Evolutionary conservation across 768 basidiomycete genomes (phyloP).

Genomic region (Pulveroboletus frians): DNA sequence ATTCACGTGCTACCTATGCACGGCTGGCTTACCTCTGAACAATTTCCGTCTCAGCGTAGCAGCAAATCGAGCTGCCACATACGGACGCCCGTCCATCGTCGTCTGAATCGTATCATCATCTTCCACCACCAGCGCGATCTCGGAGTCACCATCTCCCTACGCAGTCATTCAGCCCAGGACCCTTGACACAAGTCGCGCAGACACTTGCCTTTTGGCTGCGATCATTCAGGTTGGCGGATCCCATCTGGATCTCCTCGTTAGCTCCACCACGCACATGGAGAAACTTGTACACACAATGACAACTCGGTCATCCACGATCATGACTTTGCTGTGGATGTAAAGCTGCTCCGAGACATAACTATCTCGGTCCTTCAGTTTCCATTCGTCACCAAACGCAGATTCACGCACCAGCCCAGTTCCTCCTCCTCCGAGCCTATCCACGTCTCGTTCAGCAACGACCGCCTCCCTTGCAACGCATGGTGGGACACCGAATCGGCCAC

Average conservation of each 20-base stretch:
- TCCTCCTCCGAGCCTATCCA: slow-evolving; percentile 85
- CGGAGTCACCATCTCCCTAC: slow-evolving; percentile 89
- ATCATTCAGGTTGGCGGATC: slow-evolving; percentile 91
- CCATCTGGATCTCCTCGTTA: slow-evolving; percentile 51
- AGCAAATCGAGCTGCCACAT: slow-evolving; percentile 74
- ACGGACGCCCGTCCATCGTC: slow-evolving; percentile 73
- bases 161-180: slow-evolving; percentile 7
- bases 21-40: slow-evolving; percentile 56
- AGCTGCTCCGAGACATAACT: slow-evolving; percentile 78
- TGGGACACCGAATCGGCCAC: slow-evolving; percentile 79
- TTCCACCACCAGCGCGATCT: slow-evolving; percentile 90
- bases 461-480: slow-evolving; percentile 65
- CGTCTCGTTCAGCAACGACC: slow-evolving; percentile 61
- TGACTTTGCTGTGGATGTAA: slow-evolving; percentile 85
- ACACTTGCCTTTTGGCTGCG: slow-evolving; percentile 64
- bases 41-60: slow-evolving; percentile 77
- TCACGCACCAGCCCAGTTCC: slow-evolving; percentile 70
- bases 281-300: slow-evolving; percentile 63
- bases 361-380: slow-evolving; percentile 8
- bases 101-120: slow-evolving; percentile 74
- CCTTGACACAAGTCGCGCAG: background rate
- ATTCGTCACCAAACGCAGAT: background rate
- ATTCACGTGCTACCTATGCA: background rate
- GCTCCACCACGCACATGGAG: background rate
- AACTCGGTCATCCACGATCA: slow-evolving; percentile 89